These are phyloP conservation scores for Pichia sp. DNA, from an alignment of 1,139 yeast genomes.

Conservation along the genomic window DNA sequence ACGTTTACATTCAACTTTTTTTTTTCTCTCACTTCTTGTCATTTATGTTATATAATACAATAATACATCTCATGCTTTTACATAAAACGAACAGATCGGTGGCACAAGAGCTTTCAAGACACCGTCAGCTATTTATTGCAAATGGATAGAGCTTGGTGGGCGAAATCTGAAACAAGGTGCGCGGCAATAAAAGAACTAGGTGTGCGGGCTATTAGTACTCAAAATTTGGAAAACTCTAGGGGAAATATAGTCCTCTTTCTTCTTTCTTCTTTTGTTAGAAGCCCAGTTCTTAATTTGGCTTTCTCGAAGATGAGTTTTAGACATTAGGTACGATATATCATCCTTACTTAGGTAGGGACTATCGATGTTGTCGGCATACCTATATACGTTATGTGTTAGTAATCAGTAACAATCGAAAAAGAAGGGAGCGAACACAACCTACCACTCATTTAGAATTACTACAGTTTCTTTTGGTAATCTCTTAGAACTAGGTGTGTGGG, in stretches of 20 bases:
- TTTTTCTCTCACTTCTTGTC: not conserved
- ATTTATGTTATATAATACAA: slow-evolving; percentile 32
- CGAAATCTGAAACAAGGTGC: not conserved
- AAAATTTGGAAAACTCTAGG: slow-evolving; percentile 15
- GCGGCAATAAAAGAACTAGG: not conserved
- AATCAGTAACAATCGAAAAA: not conserved
- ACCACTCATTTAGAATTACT: slow-evolving; percentile 20
- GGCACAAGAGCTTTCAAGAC: not conserved
- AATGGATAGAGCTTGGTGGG: not conserved
- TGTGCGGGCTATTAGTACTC: not conserved
- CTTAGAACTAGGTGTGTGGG: not conserved
- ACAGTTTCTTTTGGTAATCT: slow-evolving; percentile 18
- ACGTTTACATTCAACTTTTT: not conserved
- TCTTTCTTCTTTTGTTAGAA: slow-evolving; percentile 24
- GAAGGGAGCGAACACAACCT: slow-evolving; percentile 10
- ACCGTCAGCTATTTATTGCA: not conserved
- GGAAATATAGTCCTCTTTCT: slow-evolving; percentile 15
- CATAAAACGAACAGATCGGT: not conserved
- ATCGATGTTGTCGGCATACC: slow-evolving; percentile 23
- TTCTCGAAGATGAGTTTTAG: slow-evolving; percentile 18
- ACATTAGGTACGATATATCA: slow-evolving; percentile 17
- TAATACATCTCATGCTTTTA: not conserved
- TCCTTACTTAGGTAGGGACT: slow-evolving; percentile 23
- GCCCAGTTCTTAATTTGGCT: slow-evolving; percentile 27
- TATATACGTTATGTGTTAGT: slow-evolving; percentile 12